Base-by-base conservation (phyloP, 768 basidiomycete species). In the Suillus decipiens region DNA sequence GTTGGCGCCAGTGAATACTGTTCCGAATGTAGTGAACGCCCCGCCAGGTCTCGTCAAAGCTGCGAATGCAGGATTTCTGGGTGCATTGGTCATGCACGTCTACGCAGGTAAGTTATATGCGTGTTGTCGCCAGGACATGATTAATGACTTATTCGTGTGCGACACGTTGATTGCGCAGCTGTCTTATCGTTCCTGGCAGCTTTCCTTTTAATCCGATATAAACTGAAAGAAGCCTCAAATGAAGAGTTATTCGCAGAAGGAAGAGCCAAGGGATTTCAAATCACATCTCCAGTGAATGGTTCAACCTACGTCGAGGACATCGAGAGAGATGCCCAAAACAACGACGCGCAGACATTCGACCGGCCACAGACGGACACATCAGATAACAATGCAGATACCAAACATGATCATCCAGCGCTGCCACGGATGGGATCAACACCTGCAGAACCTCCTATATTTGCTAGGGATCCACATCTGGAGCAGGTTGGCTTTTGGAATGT, bases 161-260 rank as follows among this genome's bases (percentile, higher is more conserved):
- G 4, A 28, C 22, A 17, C 2, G n/a, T 19, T 41, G 11, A 42
- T 37, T 36, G 28, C 45, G 28, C 28, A 76, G 81, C 80, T 24
- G 73, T 81, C 28, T 66, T 82, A 8, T 78, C 86, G 2, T 87
- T 88, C 72, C 69, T 84, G 57, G 85, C 78, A 5, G 82, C 84
- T 28, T 86, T 86, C 73, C 79, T 85, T 64, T 76, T 87, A 34
- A 77, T 86, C 47, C 76, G 81, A 42, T 86, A 85, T 74, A 84
- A 83, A 63, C 73, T 87, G 5, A 76, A 79, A 60, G 83, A 83
- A 66, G 87, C 86, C 7, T 81, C 77, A 33, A 76, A 76, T 3
- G 82, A 84, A 56, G 81, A 84, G 67, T 66, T 70, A 63, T 73
- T 82, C 63, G 77, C 70, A 31, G 77, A 80, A 60, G 71, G 71